These are phyloP conservation scores for Dunaliella primolecta DNA, from an alignment of 139 green algal species.

Conservation along the genomic window DNA sequence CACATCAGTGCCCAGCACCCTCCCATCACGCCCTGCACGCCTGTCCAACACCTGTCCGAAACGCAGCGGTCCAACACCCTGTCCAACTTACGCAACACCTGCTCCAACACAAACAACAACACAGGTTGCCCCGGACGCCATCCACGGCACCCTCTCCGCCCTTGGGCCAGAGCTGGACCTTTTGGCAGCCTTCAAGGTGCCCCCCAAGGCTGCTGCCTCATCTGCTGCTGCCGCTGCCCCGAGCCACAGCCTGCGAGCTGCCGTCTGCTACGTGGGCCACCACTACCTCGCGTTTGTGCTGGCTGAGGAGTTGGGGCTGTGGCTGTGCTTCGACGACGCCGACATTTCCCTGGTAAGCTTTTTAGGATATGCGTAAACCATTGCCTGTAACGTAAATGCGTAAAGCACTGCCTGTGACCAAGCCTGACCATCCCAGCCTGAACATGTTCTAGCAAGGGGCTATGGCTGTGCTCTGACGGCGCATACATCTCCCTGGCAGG, in stretches of 20 bases:
- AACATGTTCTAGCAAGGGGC: too few relatives aligned
- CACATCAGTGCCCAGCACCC: too few relatives aligned
- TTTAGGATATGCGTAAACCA: too few relatives aligned
- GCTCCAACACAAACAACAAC: neutral
- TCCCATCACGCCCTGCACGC: too few relatives aligned
- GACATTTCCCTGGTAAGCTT: slow-evolving; percentile 50
- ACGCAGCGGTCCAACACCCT: too few relatives aligned
- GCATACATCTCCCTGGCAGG: slow-evolving; percentile 47
- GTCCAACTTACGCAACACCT: neutral
- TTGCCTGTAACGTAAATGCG: too few relatives aligned
- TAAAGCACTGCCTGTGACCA: too few relatives aligned
- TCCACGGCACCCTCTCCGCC: slow-evolving; percentile 49
- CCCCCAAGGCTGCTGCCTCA: neutral
- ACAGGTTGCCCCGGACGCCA: slow-evolving; percentile 48
- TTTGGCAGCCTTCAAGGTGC: slow-evolving; percentile 36
- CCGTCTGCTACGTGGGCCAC: slow-evolving; percentile 72
- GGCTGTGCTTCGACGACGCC: slow-evolving; percentile 79
- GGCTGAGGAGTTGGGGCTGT: slow-evolving; percentile 60
- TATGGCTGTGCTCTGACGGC: slow-evolving; percentile 80
- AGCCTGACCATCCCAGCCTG: too few relatives aligned
- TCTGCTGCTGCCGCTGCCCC: neutral
- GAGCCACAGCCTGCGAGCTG: slow-evolving; percentile 21
- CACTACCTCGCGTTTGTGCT: slow-evolving; percentile 71
- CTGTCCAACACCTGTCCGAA: too few relatives aligned
- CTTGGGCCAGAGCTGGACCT: slow-evolving; percentile 51